These are phyloP conservation scores for Exophiala oligosperma DNA, from an alignment of 2,329 filamentous ascomycete genomes.

Conservation along the genomic window DNA sequence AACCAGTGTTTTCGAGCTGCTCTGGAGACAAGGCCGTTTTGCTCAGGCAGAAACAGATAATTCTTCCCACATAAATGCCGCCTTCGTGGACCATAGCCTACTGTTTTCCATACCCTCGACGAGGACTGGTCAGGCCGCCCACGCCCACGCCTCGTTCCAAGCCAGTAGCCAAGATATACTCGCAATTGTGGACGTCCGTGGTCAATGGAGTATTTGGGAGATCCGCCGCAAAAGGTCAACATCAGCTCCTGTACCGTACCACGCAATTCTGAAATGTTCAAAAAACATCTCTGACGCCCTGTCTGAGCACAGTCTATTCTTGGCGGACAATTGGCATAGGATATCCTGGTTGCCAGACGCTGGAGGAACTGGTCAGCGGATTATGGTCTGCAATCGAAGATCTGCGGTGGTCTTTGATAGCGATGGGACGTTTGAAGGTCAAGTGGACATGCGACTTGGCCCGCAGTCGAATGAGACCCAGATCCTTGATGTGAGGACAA, in stretches of 20 bases:
- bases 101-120: conserved; percentile 45
- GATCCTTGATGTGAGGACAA: conserved; percentile 55
- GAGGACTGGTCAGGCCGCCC: conserved; percentile 47
- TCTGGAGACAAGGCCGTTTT: conserved; percentile 4
- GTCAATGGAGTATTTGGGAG: conserved; percentile 56
- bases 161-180: conserved; percentile 59
- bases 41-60: conserved; percentile 10
- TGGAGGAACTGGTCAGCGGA: conserved; percentile 31
- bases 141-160: conserved; percentile 60
- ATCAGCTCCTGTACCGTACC: conserved; percentile 35
- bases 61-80: neutral
- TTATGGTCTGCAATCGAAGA: conserved; percentile 56
- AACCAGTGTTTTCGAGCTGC: conserved; percentile 23
- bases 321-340: conserved; percentile 44
- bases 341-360: conserved; percentile 42
- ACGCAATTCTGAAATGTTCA: conserved; percentile 13
- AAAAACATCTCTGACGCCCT: conserved; percentile 20
- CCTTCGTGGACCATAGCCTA: conserved; percentile 46
- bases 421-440: conserved; percentile 28
- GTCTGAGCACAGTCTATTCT: conserved; percentile 27
- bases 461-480: conserved; percentile 45
- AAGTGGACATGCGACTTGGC: conserved; percentile 38
- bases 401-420: conserved; percentile 40
- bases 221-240: conserved; percentile 36
- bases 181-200: conserved; percentile 54